Conservation (phyloP, 208 protist genomes). For the Giardia muris region DNA sequence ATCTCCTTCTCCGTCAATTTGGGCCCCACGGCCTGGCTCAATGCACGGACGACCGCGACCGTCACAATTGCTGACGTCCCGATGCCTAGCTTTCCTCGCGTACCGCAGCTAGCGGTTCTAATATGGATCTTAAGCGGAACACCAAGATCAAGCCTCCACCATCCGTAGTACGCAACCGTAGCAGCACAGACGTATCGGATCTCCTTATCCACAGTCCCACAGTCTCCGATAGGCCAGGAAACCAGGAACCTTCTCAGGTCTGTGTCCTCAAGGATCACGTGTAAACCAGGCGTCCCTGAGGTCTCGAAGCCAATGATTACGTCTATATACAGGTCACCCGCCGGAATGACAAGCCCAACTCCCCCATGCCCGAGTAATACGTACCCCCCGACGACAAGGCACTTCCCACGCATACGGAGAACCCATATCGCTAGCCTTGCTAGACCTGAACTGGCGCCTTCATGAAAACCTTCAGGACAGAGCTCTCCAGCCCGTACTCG, state of each 20-base stretch:
- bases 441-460: no score
- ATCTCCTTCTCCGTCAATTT: neutral
- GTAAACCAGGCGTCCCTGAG: neutral
- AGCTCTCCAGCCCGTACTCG: no score
- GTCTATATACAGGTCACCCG: neutral
- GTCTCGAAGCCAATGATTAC: neutral
- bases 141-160: neutral
- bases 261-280: neutral
- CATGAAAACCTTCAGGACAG: no score
- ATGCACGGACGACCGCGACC: neutral
- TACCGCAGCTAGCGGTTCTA: no score
- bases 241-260: neutral
- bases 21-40: neutral
- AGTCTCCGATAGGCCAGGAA: neutral
- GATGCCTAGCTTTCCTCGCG: neutral
- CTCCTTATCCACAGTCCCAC: neutral
- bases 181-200: neutral
- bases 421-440: no score
- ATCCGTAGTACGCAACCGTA: neutral
- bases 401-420: neutral
- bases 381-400: neutral
- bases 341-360: neutral
- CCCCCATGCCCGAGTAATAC: neutral
- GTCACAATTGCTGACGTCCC: neutral
- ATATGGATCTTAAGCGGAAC: neutral